Percentiles rank a stretch among this genome's conserved stretches.
phyloP scores from a whole-genome alignment of 495 filamentous ascomycete genomes.

The Podospora conica region DNA sequence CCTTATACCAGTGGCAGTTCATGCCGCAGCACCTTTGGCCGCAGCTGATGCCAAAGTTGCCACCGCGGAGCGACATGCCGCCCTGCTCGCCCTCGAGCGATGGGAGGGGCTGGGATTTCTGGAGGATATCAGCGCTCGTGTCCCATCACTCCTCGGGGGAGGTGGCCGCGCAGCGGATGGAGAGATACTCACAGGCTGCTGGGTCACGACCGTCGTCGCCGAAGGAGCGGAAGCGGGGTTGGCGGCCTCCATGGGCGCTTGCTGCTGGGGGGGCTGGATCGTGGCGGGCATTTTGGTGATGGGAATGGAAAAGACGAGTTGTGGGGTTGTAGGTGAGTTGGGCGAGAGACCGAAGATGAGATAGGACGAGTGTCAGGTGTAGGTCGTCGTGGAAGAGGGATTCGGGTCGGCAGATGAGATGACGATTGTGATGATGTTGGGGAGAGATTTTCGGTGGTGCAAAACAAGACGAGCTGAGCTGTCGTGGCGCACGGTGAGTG shows the following conservation, averaged over 20 bases:
- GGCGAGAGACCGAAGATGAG: background rate
- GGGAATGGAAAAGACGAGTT: background rate
- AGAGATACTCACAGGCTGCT: constrained; percentile 5
- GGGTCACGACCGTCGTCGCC: background rate
- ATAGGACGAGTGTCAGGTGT: background rate
- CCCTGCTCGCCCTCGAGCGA: background rate
- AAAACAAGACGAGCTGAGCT: background rate
- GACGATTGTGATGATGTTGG: background rate
- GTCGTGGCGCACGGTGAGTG: background rate
- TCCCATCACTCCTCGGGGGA: background rate
- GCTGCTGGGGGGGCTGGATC: constrained; percentile 17
- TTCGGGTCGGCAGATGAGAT: background rate
- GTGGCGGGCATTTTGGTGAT: constrained; percentile 16
- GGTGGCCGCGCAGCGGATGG: background rate
- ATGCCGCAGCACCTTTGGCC: constrained; percentile 7
- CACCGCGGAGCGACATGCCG: constrained; percentile 10
- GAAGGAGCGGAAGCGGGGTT: background rate
- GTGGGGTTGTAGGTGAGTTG: background rate
- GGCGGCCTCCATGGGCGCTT: constrained; percentile 24
- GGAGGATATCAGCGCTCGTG: background rate
- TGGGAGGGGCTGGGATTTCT: constrained; percentile 13
- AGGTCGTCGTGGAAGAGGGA: background rate
- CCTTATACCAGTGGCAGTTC: constrained; percentile 9
- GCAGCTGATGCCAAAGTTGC: constrained; percentile 3
- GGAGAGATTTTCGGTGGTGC: background rate